Conservation (phyloP, 805 yeast species). For the Candida tibetensis region DNA sequence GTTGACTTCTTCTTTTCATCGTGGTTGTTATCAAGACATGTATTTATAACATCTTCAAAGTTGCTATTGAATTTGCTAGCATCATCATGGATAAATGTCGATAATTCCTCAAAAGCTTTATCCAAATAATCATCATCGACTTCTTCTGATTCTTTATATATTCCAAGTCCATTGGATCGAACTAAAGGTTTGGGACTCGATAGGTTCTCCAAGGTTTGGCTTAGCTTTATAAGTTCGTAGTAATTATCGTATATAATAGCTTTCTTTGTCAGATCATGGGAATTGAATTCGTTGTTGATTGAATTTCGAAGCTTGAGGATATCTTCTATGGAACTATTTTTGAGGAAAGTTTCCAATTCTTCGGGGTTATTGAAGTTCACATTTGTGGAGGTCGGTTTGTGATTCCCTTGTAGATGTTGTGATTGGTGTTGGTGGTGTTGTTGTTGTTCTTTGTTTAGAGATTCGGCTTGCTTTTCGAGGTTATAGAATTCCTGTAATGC, state of each 20-base stretch:
- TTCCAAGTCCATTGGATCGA: conserved; percentile 1
- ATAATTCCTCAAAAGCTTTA: conserved; percentile 20
- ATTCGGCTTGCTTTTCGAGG: conserved; percentile 20
- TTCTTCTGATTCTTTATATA: conserved; percentile 1
- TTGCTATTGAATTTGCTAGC: conserved; percentile 16
- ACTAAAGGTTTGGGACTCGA: conserved; percentile 5
- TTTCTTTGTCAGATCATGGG: conserved; percentile 60
- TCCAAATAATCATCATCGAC: conserved; percentile 12
- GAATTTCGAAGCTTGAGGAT: conserved; percentile 30
- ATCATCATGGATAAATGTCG: conserved; percentile 20
- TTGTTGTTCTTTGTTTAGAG: conserved; percentile 2
- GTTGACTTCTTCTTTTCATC: neutral
- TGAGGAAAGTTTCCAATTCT: conserved; percentile 19
- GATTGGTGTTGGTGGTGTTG: neutral
- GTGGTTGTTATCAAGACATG: too few species aligned
- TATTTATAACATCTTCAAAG: conserved; percentile 20
- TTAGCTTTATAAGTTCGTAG: conserved; percentile 67
- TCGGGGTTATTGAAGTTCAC: conserved; percentile 17
- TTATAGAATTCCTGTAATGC: conserved; percentile 44
- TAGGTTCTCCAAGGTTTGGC: conserved; percentile 44
- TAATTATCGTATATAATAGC: conserved; percentile 74
- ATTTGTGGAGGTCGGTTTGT: neutral
- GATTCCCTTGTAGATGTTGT: neutral
- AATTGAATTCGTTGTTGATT: conserved; percentile 44
- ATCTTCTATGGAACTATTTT: conserved; percentile 24